Evolutionary conservation across 768 basidiomycete species (phyloP), one percentile per base, ranked within the genome.

Genomic region (Cantharellus anzutake): DNA sequence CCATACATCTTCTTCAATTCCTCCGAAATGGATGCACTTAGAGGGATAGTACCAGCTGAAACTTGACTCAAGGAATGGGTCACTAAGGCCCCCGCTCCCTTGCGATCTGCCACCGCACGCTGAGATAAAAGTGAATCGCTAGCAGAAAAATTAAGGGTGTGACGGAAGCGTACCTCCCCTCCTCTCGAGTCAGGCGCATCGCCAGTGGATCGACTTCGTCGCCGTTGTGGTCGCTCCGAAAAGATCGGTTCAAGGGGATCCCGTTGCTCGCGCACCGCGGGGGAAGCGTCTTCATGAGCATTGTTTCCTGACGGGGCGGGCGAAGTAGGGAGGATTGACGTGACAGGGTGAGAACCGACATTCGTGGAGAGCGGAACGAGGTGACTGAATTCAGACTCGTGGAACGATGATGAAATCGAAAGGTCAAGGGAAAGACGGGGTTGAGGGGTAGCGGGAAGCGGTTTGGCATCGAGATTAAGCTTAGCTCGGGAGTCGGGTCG

Each of bases 171-270:
- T 48, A 48, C 11, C 44, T 48, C 56, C 63, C 20, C 42, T 14
- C 48, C 59, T 61, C 61, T 61, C 66, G 63, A 57, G 16, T 74
- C 72, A 51, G 82, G 77, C 2, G 78, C 81, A 67, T 88, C 88
- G 4, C 83, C 81, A 1, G 84, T 87, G 66, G 84, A 89, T 75
- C 80, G 78, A 68, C 84, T 92, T 59, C 84, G 74, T 63, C 86
- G 73, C 58, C 56, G 42, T 42, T 44, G 3, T 29, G 29, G 29
- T 11, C 41, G 14, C 44, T 29, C 44, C 44, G 1, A 29, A 29
- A 29, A 29, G 20, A 29, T 29, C 20, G 20, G 20, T 29, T 29
- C 20, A 29, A 29, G 20, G 20, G 44, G 11, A 48, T 48, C 29
- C 29, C 58, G 38, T 52, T 62, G 59, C 37, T 57, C 56, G 48